phyloP scores from a whole-genome alignment of 2,329 filamentous ascomycete genomes.

The Fusarium brevicatenulatum region DNA sequence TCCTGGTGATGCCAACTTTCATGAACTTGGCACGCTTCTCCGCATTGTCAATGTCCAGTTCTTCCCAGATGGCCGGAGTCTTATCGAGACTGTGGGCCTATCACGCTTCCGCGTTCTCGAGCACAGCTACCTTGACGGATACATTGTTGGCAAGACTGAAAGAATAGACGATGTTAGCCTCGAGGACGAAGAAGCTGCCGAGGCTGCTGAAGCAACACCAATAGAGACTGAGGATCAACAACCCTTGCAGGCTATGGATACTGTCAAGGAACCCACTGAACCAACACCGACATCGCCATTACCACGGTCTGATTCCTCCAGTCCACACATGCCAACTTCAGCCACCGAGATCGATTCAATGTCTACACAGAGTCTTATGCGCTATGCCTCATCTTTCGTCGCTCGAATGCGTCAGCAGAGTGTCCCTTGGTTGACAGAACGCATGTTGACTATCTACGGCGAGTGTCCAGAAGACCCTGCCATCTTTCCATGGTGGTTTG shows the following conservation, averaged over 20 bases:
- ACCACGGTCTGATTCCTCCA: constrained; percentile 6
- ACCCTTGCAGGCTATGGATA: neutral
- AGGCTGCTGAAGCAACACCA: constrained; percentile 68
- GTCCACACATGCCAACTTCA: constrained; percentile 9
- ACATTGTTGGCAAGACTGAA: constrained; percentile 79
- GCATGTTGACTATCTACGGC: constrained; percentile 79
- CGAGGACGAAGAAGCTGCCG: constrained; percentile 80
- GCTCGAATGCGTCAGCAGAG: constrained; percentile 73
- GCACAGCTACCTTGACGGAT: constrained; percentile 76
- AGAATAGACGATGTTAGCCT: constrained; percentile 84
- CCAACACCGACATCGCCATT: neutral
- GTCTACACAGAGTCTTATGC: constrained; percentile 77
- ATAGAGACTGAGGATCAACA: neutral
- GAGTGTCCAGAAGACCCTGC: constrained; percentile 80
- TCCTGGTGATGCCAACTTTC: constrained; percentile 59
- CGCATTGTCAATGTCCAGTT: constrained; percentile 79
- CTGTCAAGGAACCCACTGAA: constrained; percentile 2
- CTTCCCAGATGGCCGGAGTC: constrained; percentile 81
- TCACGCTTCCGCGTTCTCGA: constrained; percentile 79
- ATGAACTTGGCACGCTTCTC: constrained; percentile 80
- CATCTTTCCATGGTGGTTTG: constrained; percentile 90
- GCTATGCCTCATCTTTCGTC: constrained; percentile 74
- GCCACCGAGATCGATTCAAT: constrained; percentile 52
- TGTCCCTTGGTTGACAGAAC: constrained; percentile 78
- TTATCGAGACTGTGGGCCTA: constrained; percentile 80